Percentiles rank a stretch among this genome's conserved stretches.
Conservation (phyloP, 179 eudicot species). For the Silene coronaria region DNA sequence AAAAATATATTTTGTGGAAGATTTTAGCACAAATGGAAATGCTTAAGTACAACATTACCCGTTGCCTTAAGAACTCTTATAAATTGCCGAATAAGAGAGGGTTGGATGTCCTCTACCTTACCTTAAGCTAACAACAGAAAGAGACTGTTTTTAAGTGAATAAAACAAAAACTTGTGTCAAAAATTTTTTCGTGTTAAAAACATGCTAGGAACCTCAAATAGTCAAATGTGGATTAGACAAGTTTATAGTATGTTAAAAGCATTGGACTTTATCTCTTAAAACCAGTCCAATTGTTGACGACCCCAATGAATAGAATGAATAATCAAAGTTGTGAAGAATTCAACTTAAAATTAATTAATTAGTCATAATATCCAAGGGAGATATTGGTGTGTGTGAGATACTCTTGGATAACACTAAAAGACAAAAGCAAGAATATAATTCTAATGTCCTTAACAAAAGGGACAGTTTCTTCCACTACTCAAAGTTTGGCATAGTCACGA, state of each 20-base stretch:
- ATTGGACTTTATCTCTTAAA: not conserved
- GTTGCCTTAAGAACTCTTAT: no score
- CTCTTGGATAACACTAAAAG: not conserved
- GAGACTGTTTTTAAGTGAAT: no score
- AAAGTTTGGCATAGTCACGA: constrained; percentile 10
- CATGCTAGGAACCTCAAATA: no score
- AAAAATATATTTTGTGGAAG: no score
- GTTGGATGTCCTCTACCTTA: no score
- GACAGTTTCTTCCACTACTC: constrained; percentile 4
- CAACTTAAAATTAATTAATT: not conserved
- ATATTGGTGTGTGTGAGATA: not conserved
- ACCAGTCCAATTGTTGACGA: not conserved
- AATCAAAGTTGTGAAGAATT: not conserved
- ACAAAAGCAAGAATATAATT: not conserved
- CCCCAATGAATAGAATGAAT: not conserved
- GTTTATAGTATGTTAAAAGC: not conserved
- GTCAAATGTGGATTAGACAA: no score
- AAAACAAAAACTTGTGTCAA: no score
- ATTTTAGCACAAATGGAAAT: no score
- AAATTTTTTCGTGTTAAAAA: no score
- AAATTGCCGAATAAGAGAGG: no score
- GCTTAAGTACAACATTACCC: no score
- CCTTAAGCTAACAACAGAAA: no score
- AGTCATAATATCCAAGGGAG: not conserved
- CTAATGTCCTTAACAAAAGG: constrained; percentile 3